Conservation (phyloP, 2,329 filamentous ascomycete genomes). For the Bisporella sp. region DNA sequence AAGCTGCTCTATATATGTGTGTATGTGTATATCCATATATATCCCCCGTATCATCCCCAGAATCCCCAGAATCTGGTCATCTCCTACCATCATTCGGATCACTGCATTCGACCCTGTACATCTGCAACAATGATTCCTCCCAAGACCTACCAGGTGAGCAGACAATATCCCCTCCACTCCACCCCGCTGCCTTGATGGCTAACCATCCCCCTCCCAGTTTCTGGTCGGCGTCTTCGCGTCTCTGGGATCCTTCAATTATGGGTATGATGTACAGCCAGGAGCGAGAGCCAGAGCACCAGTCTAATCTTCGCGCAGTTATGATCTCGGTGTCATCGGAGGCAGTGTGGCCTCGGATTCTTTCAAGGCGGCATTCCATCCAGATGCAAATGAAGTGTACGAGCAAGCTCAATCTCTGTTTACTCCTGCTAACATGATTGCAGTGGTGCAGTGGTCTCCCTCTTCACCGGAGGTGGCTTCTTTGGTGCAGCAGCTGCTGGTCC, state of each 20-base stretch:
- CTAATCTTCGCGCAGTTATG: constrained; percentile 32
- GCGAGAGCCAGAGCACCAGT: neutral
- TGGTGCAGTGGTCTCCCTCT: constrained; percentile 65
- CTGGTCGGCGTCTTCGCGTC: constrained; percentile 46
- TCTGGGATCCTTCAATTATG: constrained; percentile 40
- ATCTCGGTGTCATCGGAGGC: constrained; percentile 44
- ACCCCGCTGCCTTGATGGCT: neutral
- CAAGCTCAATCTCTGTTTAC: constrained; percentile 31
- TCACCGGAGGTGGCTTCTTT: constrained; percentile 52
- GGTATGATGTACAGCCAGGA: neutral
- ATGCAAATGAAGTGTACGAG: constrained; percentile 5
- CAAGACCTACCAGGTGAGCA: constrained; percentile 22
- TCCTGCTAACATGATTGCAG: constrained; percentile 24
- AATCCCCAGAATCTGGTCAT: no score
- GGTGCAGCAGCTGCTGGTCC: constrained; percentile 62
- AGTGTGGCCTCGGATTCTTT: constrained; percentile 42
- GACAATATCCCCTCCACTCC: neutral
- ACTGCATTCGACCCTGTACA: no score
- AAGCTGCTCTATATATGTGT: no score
- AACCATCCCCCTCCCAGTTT: constrained; percentile 24
- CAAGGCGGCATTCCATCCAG: constrained; percentile 26
- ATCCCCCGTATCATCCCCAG: no score
- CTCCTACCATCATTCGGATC: no score
- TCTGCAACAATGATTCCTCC: neutral
- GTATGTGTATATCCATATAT: no score